Evolutionary conservation across 495 filamentous ascomycete species (phyloP), one percentile per base, ranked within the genome.

Genomic region (Penicillium lagena): DNA sequence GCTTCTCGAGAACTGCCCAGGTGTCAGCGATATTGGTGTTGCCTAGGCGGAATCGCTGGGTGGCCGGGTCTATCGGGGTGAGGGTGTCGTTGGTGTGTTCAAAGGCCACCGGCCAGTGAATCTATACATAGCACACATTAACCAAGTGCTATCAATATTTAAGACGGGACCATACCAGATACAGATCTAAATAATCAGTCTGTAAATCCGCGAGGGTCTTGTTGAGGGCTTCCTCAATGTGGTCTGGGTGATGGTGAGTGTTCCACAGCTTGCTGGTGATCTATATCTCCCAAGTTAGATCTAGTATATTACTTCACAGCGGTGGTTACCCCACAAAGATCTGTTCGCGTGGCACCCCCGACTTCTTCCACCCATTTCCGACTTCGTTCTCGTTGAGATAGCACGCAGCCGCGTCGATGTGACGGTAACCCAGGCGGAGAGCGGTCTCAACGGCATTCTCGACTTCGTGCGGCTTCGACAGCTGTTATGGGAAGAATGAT

Each of bases 1-100:
- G 69, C 31, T 73, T 74, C 62, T 94, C 87, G 67, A 93, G 73
- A 35, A 74, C 79, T 37, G 72, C 72, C 89, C 89, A 95, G 28
- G 81, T 78, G 13, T 69, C 54, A 51, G 59, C 39, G 22, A 66
- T 40, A 31, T 62, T 56, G 13, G 64, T 51, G 45, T 68, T 53
- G 43, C 56, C 60, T 39, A 68, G 39, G 29, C 55, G 58, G 55
- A 65, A 68, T 27, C 64, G 54, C 44, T 68, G 58, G 6, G 60
- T 62, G 29, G 53, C 44, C 35, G 62, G 60, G 39, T 68, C 62
- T 2, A 50, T 58, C 11, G 62, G 64, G 7, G 56, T 56, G 42
- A 66, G 53, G 33, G 58, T 64, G 35, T 64, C 62, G 32, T 86
- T 87, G 13, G 68, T 60, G 66, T 91, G 85, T 49, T 90, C 85